Evolutionary conservation across 2,329 filamentous ascomycete species (phyloP).

Genomic region (Acephala macrosclerotiorum): DNA sequence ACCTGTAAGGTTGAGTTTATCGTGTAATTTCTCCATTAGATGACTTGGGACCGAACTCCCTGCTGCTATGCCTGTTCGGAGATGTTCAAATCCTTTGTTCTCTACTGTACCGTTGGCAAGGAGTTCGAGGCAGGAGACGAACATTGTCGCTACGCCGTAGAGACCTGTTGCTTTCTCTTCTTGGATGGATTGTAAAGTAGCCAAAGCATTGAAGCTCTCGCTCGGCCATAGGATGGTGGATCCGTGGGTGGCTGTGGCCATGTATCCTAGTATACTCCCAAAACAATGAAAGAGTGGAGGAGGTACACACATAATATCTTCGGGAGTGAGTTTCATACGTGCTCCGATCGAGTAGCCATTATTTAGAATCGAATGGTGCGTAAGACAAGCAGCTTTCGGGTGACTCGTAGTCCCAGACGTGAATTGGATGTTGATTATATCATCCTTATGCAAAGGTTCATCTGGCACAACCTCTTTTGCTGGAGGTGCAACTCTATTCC

Average conservation of each 20-base stretch:
- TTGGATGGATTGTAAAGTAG: slow-evolving; percentile 63
- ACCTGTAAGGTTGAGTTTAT: slow-evolving; percentile 76
- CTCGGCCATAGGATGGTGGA: slow-evolving; percentile 84
- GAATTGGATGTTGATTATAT: slow-evolving; percentile 95
- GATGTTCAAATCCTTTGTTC: slow-evolving; percentile 63
- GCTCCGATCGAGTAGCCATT: slow-evolving; percentile 86
- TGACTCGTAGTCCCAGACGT: slow-evolving; percentile 92
- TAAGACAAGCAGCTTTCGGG: slow-evolving; percentile 91
- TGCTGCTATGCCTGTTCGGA: slow-evolving; percentile 91
- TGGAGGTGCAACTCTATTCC: slow-evolving; percentile 35
- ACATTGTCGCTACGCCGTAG: slow-evolving; percentile 96
- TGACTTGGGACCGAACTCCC: slow-evolving; percentile 85
- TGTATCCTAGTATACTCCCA: slow-evolving; percentile 90
- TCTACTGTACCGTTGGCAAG: slow-evolving; percentile 59
- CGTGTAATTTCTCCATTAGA: slow-evolving; percentile 80
- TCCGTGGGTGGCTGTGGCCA: slow-evolving; percentile 89
- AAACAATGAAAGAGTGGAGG: slow-evolving; percentile 93
- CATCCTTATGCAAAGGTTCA: slow-evolving; percentile 60
- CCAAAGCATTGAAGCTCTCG: slow-evolving; percentile 84
- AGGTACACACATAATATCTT: slow-evolving; percentile 83
- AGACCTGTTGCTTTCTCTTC: slow-evolving; percentile 67
- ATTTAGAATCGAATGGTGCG: slow-evolving; percentile 87
- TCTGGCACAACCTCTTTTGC: slow-evolving; percentile 51
- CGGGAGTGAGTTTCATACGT: slow-evolving; percentile 79
- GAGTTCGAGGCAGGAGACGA: slow-evolving; percentile 84